These are phyloP conservation scores for Diaporthe batatas DNA, from an alignment of 2,329 filamentous ascomycete species.

Conservation along the genomic window DNA sequence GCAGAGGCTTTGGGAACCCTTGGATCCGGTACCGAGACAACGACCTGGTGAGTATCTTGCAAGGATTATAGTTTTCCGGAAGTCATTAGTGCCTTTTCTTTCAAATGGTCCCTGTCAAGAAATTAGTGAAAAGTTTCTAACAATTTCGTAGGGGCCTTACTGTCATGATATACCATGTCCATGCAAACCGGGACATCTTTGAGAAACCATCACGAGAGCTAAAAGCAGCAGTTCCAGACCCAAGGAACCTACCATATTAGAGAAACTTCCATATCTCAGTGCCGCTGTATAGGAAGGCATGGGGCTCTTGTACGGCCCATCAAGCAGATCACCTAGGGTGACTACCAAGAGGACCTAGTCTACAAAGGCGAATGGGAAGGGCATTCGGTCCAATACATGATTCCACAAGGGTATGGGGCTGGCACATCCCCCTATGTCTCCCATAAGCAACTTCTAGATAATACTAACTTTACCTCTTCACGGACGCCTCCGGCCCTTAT, in stretches of 20 bases:
- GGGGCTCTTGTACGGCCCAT: constrained; percentile 44
- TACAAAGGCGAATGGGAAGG: constrained; percentile 10
- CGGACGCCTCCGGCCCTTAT: too few species aligned
- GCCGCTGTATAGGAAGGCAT: constrained; percentile 45
- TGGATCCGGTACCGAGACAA: constrained; percentile 29
- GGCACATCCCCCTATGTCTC: constrained; percentile 44
- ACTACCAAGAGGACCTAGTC: constrained; percentile 30
- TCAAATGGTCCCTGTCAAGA: too few species aligned
- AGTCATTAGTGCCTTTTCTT: not conserved
- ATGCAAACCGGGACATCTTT: constrained; percentile 5
- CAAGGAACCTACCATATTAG: constrained; percentile 42
- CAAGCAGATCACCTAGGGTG: constrained; percentile 41
- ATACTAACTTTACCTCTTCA: too few species aligned
- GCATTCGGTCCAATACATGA: constrained; percentile 39
- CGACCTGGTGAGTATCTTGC: constrained; percentile 7
- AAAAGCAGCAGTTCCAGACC: constrained; percentile 33
- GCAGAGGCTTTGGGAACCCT: not conserved
- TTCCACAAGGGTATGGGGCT: constrained; percentile 45
- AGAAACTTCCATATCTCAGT: constrained; percentile 45
- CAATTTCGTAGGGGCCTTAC: not conserved
- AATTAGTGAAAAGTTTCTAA: not conserved
- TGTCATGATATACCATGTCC: constrained; percentile 29
- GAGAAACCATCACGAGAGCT: constrained; percentile 10
- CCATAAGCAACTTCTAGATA: not conserved
- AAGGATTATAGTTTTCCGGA: not conserved